phyloP scores from a whole-genome alignment of 2,329 filamentous ascomycete genomes.

The Eutypa lata region DNA sequence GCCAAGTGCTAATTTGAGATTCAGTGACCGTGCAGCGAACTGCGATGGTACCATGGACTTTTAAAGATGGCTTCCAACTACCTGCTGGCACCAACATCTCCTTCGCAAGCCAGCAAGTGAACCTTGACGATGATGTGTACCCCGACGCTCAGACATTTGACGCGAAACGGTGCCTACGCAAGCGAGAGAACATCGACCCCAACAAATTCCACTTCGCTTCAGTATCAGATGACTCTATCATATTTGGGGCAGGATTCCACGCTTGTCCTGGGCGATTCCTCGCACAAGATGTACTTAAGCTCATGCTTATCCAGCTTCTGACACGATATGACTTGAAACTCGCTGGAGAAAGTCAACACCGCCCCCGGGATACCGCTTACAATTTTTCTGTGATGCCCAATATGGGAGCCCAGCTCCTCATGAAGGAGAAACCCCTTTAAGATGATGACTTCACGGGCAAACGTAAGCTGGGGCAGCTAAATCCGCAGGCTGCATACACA shows the following conservation, averaged over 20 bases:
- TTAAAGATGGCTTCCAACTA: conserved; percentile 15
- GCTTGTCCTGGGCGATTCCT: conserved; percentile 20
- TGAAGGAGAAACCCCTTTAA: conserved; percentile 19
- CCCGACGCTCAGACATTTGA: conserved; percentile 12
- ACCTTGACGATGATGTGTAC: conserved; percentile 10
- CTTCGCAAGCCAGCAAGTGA: conserved; percentile 10
- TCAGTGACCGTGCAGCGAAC: conserved; percentile 13
- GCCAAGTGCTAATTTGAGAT: background rate
- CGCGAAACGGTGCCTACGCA: conserved; percentile 11
- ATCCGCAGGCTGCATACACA: too few species aligned
- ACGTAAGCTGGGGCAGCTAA: too few species aligned
- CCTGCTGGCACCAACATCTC: conserved; percentile 12
- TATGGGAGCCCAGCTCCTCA: background rate
- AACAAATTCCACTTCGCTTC: conserved; percentile 21
- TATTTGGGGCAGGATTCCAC: conserved; percentile 14
- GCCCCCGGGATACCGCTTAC: conserved; percentile 5
- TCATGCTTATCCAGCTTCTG: conserved; percentile 13
- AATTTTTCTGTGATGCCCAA: conserved; percentile 4
- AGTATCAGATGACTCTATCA: conserved; percentile 14
- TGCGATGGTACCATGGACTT: conserved; percentile 7
- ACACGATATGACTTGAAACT: conserved; percentile 15
- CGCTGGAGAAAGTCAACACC: background rate
- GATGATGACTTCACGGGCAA: too few species aligned
- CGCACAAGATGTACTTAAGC: conserved; percentile 10
- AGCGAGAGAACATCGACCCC: conserved; percentile 10